Evolutionary conservation across 2,329 filamentous ascomycete species (phyloP), one percentile per base, ranked within the genome.

Genomic region (Cryphonectria carpinicola): DNA sequence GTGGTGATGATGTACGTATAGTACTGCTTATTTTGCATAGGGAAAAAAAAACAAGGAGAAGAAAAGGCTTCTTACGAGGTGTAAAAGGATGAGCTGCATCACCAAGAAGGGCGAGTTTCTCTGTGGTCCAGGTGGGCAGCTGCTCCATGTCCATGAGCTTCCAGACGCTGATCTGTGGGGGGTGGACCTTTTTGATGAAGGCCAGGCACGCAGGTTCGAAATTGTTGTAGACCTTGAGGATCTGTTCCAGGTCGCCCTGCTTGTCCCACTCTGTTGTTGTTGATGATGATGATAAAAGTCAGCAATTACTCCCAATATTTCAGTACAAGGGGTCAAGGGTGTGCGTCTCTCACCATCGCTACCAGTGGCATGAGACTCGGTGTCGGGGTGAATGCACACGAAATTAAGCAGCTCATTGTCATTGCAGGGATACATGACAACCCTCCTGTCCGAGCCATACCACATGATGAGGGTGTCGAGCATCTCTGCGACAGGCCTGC

Each of bases 31-130:
- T 43, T 14, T 17, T 43, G 6, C 41, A 43, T 1, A 19, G 19
- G 6, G 11, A 17, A 13, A 14, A 43, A 43, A 6, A 43, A 17
- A 43, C 6, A 13, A 62, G 22, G 2, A 78, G 10, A 19, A 17
- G 25, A 28, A 1, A 14, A 14, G 14, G 62, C 82, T 28, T 78
- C 37, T 11, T 77, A 85, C 84, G 86, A 19, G 89, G 90, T 0
- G 89, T 80, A 75, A 92, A 92, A 0, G 90, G 89, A 76, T 93
- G 90, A 0, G 89, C 90, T 0, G 90, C 89, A 76, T 93, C 90
- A 0, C 91, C 90, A 0, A 93, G 78, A 0, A 92, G 77, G 0
- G 84, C 88, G 25, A 92, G 76, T 6, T 81, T 83, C 0, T 79
- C 86, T 2, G 86, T 83, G 0, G 82, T 80, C 86, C 89, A 93